Evolutionary conservation across 306 rosid genomes (phyloP).

Genomic region (Herpetospermum pedunculosum): DNA sequence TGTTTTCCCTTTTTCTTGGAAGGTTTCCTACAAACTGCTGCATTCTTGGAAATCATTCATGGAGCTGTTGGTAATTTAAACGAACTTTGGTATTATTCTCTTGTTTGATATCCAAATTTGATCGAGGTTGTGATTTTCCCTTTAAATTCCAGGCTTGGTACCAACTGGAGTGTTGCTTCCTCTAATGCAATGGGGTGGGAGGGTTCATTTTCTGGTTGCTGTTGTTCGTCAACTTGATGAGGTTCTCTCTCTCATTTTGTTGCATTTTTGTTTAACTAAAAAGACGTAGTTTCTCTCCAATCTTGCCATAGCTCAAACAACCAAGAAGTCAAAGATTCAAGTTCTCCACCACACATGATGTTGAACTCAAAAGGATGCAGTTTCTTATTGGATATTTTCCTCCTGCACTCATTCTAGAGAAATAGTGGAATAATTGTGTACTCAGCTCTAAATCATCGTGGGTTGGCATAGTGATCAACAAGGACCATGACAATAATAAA

Average conservation of each 20-base stretch:
- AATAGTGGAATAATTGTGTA: neutral
- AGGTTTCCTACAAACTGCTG: constrained; percentile 74
- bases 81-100: constrained; percentile 8
- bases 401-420: neutral
- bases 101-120: neutral
- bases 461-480: no score
- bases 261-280: neutral
- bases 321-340: no score
- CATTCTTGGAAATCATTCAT: constrained; percentile 76
- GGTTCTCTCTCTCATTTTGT: constrained; percentile 24
- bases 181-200: constrained; percentile 93
- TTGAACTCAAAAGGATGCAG: neutral
- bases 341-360: no score
- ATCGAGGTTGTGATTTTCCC: neutral
- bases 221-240: constrained; percentile 40
- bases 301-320: no score
- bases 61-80: constrained; percentile 80
- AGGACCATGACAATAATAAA: no score
- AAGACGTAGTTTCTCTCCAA: no score
- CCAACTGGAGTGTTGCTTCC: constrained; percentile 83
- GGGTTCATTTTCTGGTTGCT: constrained; percentile 54
- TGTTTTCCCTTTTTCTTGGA: neutral
- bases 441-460: no score
- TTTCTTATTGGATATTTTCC: neutral
- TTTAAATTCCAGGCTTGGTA: constrained; percentile 49